These are phyloP conservation scores for Castanospermum australe DNA, from an alignment of 306 rosid genomes.

Conservation along the genomic window DNA sequence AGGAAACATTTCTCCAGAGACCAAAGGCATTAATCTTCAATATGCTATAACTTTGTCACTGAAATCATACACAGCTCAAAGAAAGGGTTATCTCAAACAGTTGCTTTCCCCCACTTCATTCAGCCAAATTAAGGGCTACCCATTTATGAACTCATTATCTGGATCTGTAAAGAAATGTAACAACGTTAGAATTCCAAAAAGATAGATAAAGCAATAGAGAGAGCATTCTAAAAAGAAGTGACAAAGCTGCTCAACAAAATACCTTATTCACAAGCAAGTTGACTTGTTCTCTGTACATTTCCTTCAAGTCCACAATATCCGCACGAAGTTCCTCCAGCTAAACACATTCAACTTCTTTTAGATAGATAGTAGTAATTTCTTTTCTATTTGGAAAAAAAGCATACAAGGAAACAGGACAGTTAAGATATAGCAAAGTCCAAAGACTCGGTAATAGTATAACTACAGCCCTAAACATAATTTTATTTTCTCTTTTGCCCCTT, in stretches of 20 bases:
- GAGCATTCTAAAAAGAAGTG: background rate
- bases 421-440: background rate
- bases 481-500: conserved; percentile 1
- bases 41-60: conserved; percentile 19
- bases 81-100: conserved; percentile 26
- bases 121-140: conserved; percentile 21
- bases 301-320: conserved; percentile 96
- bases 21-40: conserved; percentile 16
- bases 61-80: conserved; percentile 18
- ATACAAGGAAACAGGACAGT: background rate
- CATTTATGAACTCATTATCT: conserved; percentile 37
- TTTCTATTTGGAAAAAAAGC: background rate
- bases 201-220: background rate
- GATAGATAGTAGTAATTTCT: conserved; percentile 18
- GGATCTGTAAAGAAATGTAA: conserved; percentile 37
- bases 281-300: conserved; percentile 99
- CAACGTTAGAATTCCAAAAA: conserved; percentile 12
- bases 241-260: conserved; percentile 5
- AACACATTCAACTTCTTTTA: conserved; percentile 37
- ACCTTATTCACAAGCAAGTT: conserved; percentile 96
- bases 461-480: background rate
- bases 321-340: conserved; percentile 99
- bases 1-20: conserved; percentile 22
- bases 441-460: background rate
- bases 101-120: conserved; percentile 10